Evolutionary conservation across 2,329 filamentous ascomycete genomes (phyloP), one percentile per base, ranked within the genome.

Genomic region (Claviceps paspali): DNA sequence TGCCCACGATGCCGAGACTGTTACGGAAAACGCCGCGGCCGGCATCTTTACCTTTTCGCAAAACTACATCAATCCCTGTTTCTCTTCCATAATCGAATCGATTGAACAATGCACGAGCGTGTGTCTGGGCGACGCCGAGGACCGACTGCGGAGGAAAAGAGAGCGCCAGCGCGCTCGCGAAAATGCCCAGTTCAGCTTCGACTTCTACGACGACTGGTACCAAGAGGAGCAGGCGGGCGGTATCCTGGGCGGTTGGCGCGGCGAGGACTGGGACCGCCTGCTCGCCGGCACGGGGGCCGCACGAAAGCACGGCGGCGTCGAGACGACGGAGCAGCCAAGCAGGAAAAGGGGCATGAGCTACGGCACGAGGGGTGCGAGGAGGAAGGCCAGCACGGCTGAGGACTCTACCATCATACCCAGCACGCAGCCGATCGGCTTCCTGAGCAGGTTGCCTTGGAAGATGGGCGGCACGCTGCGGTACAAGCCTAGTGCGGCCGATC

Each of bases 201-300:
- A 95, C 57, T 96, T 96, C 56, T 96, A 96, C 62, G 88, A 95
- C 58, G 88, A 95, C 58, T 96, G 88, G 88, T 85, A 94, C 43
- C 67, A 71, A 38, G 70, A 73, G 34, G 63, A 68, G 38, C 40
- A 40, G 15, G 36, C 48, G 24, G 70, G 76, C 28, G 70, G 77
- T 0, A 56, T 88, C 33, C 62, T 87, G 36, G 79, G 70, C 31
- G 60, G 75, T 32, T 93, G 85, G 82, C 78, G 79, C 28, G 77
- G 63, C 47, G 86, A 92, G 50, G 86, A 93, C 53, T 76, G 92
- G 63, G 88, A 94, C 54, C 70, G 84, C 36, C 60, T 95, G 44
- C 62, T 94, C 35, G 82, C 79, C 9, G 79, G 81, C 5, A 79
- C 76, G 12, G 76, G 73, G 8, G 61, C 59, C 23, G 56, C 61